A percentile compares a stretch with the other conserved stretches of the same genome.
Evolutionary conservation across 75 land plant genomes (phyloP).

Genomic region (Adiantum capillusveneris): DNA sequence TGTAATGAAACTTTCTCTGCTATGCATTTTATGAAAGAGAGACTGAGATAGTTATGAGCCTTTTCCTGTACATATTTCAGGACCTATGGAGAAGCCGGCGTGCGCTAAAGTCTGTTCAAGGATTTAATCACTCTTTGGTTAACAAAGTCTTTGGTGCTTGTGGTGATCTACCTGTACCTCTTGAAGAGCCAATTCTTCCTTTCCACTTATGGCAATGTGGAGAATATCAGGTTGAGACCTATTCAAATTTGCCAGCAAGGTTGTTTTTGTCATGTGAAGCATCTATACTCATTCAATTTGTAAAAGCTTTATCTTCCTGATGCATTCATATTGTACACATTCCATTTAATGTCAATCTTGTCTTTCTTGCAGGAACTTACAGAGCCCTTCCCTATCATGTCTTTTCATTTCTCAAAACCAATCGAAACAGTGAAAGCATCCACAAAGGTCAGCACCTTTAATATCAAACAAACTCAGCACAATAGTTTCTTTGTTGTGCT

Average conservation of each 20-base stretch:
- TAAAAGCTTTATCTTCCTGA: no score
- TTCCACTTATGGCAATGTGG: slow-evolving; percentile 87
- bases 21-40: background rate
- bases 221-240: slow-evolving; percentile 43
- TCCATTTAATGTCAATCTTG: no score
- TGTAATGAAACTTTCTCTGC: slow-evolving; percentile 40
- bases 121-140: slow-evolving; percentile 69
- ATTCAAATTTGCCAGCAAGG: no score
- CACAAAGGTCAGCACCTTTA: slow-evolving; percentile 46
- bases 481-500: background rate
- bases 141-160: slow-evolving; percentile 76
- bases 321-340: no score
- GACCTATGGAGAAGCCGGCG: slow-evolving; percentile 86
- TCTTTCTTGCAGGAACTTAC: slow-evolving; percentile 54
- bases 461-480: no score
- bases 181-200: slow-evolving; percentile 57
- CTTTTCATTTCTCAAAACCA: slow-evolving; percentile 55
- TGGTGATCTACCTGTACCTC: slow-evolving; percentile 39
- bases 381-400: slow-evolving; percentile 49
- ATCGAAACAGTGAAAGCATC: slow-evolving; percentile 49
- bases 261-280: no score
- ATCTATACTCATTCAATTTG: no score
- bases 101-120: slow-evolving; percentile 54
- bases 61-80: slow-evolving; percentile 24
- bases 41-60: background rate